phyloP scores from a whole-genome alignment of 306 rosid species.

The Canavalia gladiata region DNA sequence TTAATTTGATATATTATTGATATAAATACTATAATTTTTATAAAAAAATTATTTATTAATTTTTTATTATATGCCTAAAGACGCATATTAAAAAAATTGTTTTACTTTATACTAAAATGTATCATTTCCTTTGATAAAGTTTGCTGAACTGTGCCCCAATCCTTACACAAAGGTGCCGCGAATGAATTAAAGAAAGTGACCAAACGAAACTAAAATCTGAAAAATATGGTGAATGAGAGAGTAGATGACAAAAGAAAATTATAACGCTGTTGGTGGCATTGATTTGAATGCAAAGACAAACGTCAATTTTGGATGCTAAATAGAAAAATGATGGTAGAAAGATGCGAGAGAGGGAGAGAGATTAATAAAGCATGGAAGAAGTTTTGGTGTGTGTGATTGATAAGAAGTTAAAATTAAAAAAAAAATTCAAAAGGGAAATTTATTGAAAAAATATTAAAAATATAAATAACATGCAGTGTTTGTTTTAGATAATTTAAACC shows the following conservation, averaged over 20 bases:
- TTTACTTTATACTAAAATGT: not conserved
- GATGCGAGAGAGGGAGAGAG: not conserved
- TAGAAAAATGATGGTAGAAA: not conserved
- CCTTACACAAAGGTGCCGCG: not conserved
- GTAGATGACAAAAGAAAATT: not conserved
- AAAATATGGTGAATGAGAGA: not conserved
- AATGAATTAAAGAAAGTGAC: not conserved
- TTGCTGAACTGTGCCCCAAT: not conserved
- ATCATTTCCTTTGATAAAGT: not conserved
- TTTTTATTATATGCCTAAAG: too few relatives aligned
- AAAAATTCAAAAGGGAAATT: too few relatives aligned
- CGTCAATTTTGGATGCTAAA: not conserved
- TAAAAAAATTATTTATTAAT: too few relatives aligned
- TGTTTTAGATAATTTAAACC: too few relatives aligned
- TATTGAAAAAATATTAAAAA: too few relatives aligned
- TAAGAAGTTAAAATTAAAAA: too few relatives aligned
- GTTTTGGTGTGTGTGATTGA: too few relatives aligned
- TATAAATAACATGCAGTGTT: too few relatives aligned
- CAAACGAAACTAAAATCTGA: not conserved
- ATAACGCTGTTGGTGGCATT: not conserved
- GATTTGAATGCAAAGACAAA: constrained; percentile 12
- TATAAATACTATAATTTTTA: too few relatives aligned
- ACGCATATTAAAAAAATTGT: too few relatives aligned
- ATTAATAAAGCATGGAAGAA: not conserved
- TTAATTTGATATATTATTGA: too few relatives aligned